phyloP scores from a whole-genome alignment of 2,329 filamentous ascomycete genomes.

The Aspergillus tanneri region DNA sequence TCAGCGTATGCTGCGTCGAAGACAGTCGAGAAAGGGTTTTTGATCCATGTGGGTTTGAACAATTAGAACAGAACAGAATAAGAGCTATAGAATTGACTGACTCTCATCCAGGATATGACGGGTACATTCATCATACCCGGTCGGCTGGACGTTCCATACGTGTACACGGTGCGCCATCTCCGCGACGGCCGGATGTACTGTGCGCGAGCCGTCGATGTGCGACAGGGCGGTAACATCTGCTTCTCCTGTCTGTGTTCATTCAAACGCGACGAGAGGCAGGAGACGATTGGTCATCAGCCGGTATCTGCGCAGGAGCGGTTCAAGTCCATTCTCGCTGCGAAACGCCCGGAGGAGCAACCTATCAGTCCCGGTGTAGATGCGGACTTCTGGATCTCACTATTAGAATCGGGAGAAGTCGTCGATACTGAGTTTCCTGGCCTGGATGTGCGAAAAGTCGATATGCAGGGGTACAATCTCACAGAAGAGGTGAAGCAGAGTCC shows the following conservation, averaged over 20 bases:
- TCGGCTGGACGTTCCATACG: conserved; percentile 48
- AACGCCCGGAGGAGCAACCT: conserved; percentile 35
- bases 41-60: conserved; percentile 52
- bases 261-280: conserved; percentile 45
- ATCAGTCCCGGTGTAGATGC: conserved; percentile 37
- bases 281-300: conserved; percentile 33
- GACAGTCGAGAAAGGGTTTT: conserved; percentile 51
- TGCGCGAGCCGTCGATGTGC: conserved; percentile 53
- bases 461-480: conserved; percentile 48
- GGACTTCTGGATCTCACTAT: conserved; percentile 35
- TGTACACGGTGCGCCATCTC: conserved; percentile 52
- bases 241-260: conserved; percentile 56
- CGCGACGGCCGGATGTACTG: conserved; percentile 54
- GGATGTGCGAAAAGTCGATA: conserved; percentile 54
- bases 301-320: conserved; percentile 30
- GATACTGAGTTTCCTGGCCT: conserved; percentile 43
- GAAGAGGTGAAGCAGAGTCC: conserved; percentile 28
- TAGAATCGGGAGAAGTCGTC: conserved; percentile 26
- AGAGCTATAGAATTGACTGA: not conserved
- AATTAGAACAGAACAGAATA: too few species aligned
- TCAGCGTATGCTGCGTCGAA: conserved; percentile 57
- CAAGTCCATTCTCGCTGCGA: conserved; percentile 28
- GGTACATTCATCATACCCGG: conserved; percentile 55
- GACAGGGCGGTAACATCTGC: conserved; percentile 50
- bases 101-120: conserved; percentile 47